phyloP scores from a whole-genome alignment of 257 asterid species.

The Marsdenia floribunda region DNA sequence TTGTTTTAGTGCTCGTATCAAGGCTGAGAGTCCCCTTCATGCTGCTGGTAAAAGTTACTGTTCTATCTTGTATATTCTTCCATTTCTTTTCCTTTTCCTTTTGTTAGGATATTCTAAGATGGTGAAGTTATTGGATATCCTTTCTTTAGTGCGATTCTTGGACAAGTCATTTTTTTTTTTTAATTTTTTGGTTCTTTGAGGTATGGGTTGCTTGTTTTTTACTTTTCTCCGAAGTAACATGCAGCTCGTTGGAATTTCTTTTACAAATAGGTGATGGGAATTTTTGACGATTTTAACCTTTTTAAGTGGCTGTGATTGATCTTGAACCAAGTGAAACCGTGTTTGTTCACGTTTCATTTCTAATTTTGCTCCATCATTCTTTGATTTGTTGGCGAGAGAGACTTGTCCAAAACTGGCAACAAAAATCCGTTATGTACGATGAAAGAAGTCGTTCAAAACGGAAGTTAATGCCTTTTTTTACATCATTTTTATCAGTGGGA shows the following conservation, averaged over 20 bases:
- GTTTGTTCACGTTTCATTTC: background rate
- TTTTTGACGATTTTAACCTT: background rate
- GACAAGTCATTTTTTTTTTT: background rate
- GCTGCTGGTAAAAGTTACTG: conserved; percentile 53
- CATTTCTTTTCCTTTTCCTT: background rate
- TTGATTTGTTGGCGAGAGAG: background rate
- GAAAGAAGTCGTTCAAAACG: too few relatives aligned
- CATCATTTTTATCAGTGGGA: background rate
- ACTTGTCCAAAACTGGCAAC: background rate
- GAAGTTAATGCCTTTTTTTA: too few relatives aligned
- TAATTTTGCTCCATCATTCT: background rate
- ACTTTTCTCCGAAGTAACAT: background rate
- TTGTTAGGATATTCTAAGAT: background rate
- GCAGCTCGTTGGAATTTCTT: background rate
- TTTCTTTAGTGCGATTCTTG: background rate
- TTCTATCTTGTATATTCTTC: background rate
- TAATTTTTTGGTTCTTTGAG: background rate
- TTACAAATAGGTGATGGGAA: background rate
- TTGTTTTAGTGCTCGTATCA: conserved; percentile 58
- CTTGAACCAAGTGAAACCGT: background rate
- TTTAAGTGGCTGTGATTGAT: background rate
- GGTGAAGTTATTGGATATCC: background rate
- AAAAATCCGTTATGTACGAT: background rate
- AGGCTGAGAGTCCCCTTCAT: conserved; percentile 62
- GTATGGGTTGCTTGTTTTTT: background rate